Base-by-base conservation (phyloP, 2,329 filamentous ascomycete species). In the Colletotrichum orchidophilum region DNA sequence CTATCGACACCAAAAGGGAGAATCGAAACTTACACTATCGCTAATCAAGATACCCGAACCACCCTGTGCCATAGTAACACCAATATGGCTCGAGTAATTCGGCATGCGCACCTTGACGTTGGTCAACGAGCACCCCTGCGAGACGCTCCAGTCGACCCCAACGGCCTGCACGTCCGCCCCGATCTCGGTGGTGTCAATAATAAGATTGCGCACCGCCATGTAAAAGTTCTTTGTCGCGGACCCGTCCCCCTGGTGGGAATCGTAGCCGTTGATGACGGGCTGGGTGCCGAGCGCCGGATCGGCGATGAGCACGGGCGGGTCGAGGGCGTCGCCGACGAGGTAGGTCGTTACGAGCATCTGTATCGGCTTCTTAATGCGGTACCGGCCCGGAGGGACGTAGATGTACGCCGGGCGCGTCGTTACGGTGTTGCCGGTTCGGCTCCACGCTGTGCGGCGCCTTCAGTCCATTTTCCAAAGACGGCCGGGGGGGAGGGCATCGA, bases 81-180 rank as follows among this genome's bases (percentile, higher is more conserved):
- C 82, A 5, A 77, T 75, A 58, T 83, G 81, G 13, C 76, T 75
- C n/a, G 77, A 79, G 31, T 69, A 73, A 27, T 71, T 73, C 1
- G 81, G 77, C 81, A 83, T 82, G 39, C 74, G 74, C 66, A 83
- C 73, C 15, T 78, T 65, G 1, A 80, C 75, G 52, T 79, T 78
- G 29, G 72, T 75, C 21, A 80, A 64, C 35, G 75, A 76, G 58
- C 77, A 78, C 27, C 73, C 77, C 59, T 80, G 79, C 15, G 76
- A 77, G 21, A 80, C 78, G 13, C 75, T 76, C 78, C 79, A 80
- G 29, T 80, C 75, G 49, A 80, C 73, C 6, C 73, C 76, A 2
- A 70, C 74, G 24, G 76, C 76, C 29, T 74, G 62, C 5, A 74
- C 74, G 5, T 57, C 55, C 4, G 50, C 50, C 1, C 62, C 63